Evolutionary conservation across 805 yeast genomes (phyloP).

Genomic region (Ogataea ramenticola): DNA sequence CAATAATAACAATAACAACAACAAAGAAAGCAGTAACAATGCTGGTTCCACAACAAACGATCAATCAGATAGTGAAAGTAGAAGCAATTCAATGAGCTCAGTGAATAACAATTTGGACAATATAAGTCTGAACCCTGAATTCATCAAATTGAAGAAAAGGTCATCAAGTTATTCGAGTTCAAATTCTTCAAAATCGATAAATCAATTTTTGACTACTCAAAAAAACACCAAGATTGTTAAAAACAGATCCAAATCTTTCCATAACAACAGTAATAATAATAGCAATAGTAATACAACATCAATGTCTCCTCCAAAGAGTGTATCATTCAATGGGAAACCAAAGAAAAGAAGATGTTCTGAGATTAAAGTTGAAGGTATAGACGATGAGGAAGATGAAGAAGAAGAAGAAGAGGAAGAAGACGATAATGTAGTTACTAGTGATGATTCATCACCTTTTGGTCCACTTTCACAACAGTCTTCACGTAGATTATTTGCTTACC

Average conservation of each 20-base stretch:
- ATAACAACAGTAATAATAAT: conserved; percentile 4
- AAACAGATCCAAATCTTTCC: conserved; percentile 23
- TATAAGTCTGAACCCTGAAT: conserved; percentile 21
- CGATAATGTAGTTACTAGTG: neutral
- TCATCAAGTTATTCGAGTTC: conserved; percentile 26
- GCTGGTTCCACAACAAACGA: neutral
- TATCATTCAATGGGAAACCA: neutral
- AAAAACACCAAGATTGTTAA: conserved; percentile 7
- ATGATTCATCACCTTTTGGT: conserved; percentile 63
- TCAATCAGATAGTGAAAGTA: neutral
- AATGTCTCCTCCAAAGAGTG: too few species aligned
- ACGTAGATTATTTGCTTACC: conserved; percentile 81
- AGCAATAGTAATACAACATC: too few species aligned
- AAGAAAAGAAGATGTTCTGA: neutral
- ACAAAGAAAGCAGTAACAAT: neutral
- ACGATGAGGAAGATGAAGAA: neutral
- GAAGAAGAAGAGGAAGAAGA: conserved; percentile 2
- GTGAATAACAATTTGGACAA: neutral
- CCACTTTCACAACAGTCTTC: conserved; percentile 82
- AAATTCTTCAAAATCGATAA: conserved; percentile 3
- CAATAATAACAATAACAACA: conserved; percentile 1
- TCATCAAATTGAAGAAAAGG: conserved; percentile 23
- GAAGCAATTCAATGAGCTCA: conserved; percentile 1
- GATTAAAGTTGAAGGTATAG: neutral
- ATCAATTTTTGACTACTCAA: conserved; percentile 5